A percentile compares a stretch with the other conserved stretches of the same genome.
Conservation (phyloP, 768 basidiomycete genomes). For the Sporobolomyces pararoseus region DNA sequence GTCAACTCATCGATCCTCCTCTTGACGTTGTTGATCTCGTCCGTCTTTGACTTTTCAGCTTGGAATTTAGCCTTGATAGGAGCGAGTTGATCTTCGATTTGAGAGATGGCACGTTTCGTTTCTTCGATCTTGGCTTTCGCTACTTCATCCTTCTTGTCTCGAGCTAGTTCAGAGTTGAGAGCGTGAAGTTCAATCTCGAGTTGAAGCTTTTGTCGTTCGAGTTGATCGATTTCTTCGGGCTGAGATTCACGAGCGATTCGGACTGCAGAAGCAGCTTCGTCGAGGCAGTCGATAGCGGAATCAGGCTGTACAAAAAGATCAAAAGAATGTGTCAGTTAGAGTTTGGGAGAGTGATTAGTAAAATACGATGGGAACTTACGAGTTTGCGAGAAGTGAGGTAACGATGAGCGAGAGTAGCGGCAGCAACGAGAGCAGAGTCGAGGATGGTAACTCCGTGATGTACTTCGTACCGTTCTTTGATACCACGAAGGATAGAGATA, state of each 20-base stretch:
- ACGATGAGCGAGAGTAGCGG: constrained; percentile 86
- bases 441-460: constrained; percentile 85
- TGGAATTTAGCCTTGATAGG: constrained; percentile 52
- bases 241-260: constrained; percentile 91
- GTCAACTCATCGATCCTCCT: constrained; percentile 84
- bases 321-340: not conserved
- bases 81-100: constrained; percentile 51
- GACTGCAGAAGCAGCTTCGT: constrained; percentile 84
- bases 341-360: not conserved
- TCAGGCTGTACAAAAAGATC: constrained; percentile 59
- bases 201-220: constrained; percentile 82
- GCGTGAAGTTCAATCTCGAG: constrained; percentile 94
- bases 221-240: constrained; percentile 86
- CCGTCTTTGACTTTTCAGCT: constrained; percentile 43
- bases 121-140: constrained; percentile 66
- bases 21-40: constrained; percentile 71
- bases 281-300: constrained; percentile 78
- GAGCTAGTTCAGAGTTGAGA: constrained; percentile 61
- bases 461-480: constrained; percentile 89
- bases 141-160: constrained; percentile 78
- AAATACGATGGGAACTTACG: not conserved
- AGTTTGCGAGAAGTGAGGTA: constrained; percentile 61
- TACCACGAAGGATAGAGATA: constrained; percentile 88
- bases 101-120: constrained; percentile 71
- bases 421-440: constrained; percentile 80